Percentiles rank a stretch among this genome's conserved stretches.
Conservation (phyloP, 495 filamentous ascomycete species). For the Penicillium macrosclerotiorum region DNA sequence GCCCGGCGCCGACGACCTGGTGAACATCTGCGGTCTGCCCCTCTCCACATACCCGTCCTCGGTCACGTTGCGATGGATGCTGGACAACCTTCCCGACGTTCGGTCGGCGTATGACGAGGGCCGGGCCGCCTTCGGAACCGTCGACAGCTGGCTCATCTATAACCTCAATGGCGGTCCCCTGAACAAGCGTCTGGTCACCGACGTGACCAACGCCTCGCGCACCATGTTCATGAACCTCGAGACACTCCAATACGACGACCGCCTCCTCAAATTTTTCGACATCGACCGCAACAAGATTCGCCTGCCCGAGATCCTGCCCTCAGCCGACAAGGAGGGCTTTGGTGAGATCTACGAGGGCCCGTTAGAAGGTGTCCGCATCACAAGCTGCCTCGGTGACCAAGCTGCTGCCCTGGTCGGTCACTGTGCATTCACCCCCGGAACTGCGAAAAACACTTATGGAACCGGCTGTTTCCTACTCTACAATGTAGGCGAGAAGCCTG, state of each 20-base stretch:
- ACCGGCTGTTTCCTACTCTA: slow-evolving; percentile 95
- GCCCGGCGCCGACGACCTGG: slow-evolving; percentile 64
- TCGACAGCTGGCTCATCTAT: slow-evolving; percentile 90
- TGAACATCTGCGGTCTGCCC: slow-evolving; percentile 78
- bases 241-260: slow-evolving; percentile 81
- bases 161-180: slow-evolving; percentile 81
- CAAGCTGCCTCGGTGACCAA: slow-evolving; percentile 89
- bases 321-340: slow-evolving; percentile 73
- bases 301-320: slow-evolving; percentile 84
- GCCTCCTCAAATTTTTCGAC: slow-evolving; percentile 77
- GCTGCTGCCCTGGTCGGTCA: slow-evolving; percentile 91
- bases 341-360: slow-evolving; percentile 65
- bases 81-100: slow-evolving; percentile 70
- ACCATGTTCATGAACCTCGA: slow-evolving; percentile 97
- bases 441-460: slow-evolving; percentile 95
- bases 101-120: slow-evolving; percentile 75
- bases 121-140: slow-evolving; percentile 85
- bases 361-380: slow-evolving; percentile 74
- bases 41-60: slow-evolving; percentile 93
- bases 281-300: slow-evolving; percentile 72
- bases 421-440: slow-evolving; percentile 80
- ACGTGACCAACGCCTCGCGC: slow-evolving; percentile 87
- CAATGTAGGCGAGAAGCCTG: slow-evolving; percentile 87
- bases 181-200: slow-evolving; percentile 73
- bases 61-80: slow-evolving; percentile 84